Evolutionary conservation across 2,329 filamentous ascomycete species (phyloP).

Genomic region (Ciborinia camelliae): DNA sequence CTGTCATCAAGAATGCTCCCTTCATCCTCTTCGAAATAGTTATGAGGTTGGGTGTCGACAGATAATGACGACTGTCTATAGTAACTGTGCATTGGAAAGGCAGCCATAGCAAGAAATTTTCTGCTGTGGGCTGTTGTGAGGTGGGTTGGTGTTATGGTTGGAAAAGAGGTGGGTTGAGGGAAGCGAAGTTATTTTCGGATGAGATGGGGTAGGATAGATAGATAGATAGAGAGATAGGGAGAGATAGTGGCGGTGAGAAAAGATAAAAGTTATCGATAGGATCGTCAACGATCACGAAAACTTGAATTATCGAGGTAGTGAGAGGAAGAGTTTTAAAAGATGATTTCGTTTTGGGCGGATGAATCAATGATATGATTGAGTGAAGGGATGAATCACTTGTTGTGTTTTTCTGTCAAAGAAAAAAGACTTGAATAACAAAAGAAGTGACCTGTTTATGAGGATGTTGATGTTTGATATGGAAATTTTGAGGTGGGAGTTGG

Average conservation of each 20-base stretch:
- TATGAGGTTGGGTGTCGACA: constrained; percentile 40
- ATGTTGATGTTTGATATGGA: constrained; percentile 14
- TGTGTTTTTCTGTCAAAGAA: constrained; percentile 18
- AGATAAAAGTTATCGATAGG: constrained; percentile 23
- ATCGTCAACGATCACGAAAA: constrained; percentile 22
- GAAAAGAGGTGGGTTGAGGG: constrained; percentile 22
- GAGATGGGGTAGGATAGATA: constrained; percentile 21
- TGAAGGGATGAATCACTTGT: constrained; percentile 4
- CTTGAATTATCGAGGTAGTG: constrained; percentile 29
- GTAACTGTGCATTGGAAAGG: constrained; percentile 36
- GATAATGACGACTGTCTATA: constrained; percentile 36
- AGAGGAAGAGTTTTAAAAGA: constrained; percentile 24
- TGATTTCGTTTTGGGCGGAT: constrained; percentile 14
- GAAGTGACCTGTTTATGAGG: constrained; percentile 17
- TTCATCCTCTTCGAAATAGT: constrained; percentile 61
- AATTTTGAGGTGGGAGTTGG: constrained; percentile 1
- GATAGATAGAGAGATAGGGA: too few relatives aligned
- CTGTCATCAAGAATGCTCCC: constrained; percentile 58
- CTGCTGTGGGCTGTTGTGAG: constrained; percentile 19
- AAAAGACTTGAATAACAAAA: constrained; percentile 4
- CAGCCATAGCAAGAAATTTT: constrained; percentile 33
- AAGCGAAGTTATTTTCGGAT: constrained; percentile 28
- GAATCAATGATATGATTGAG: constrained; percentile 18
- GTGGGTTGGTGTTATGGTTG: constrained; percentile 18
- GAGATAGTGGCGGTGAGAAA: constrained; percentile 24